Conservation (phyloP, 163 green algal species). For the Scenedesmus sp. region DNA sequence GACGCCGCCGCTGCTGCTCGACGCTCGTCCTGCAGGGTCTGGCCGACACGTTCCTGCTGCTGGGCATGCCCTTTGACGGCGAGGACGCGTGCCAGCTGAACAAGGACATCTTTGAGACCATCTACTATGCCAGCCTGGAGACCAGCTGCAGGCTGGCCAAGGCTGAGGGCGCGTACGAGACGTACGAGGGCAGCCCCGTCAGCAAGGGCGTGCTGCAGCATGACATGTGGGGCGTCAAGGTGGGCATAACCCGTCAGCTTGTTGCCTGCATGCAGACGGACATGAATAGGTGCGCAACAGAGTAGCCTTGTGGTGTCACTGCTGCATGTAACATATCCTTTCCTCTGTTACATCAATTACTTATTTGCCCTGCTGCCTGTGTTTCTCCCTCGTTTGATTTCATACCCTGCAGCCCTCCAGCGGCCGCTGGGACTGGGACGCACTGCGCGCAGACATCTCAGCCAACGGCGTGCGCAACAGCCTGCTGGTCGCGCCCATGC, state of each 20-base stretch:
- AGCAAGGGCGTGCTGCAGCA: conserved; percentile 95
- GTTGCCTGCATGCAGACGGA: too few relatives aligned
- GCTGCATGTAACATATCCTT: too few relatives aligned
- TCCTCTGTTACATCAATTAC: too few relatives aligned
- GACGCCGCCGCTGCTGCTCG: neutral
- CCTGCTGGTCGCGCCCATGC: conserved; percentile 98
- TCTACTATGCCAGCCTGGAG: conserved; percentile 95
- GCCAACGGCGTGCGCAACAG: conserved; percentile 97
- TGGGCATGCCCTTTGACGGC: conserved; percentile 98
- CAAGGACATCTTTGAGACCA: conserved; percentile 98
- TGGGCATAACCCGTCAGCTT: too few relatives aligned
- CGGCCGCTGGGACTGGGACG: conserved; percentile 92
- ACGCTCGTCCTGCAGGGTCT: too few relatives aligned
- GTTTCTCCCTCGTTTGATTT: too few relatives aligned
- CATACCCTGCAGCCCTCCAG: conserved; percentile 10
- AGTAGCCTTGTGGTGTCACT: neutral
- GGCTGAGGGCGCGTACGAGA: conserved; percentile 90
- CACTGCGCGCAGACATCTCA: conserved; percentile 84
- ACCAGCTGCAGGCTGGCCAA: conserved; percentile 90
- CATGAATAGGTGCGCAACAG: neutral
- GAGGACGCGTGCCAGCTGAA: conserved; percentile 94
- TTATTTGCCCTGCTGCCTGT: neutral
- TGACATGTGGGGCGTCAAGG: conserved; percentile 97
- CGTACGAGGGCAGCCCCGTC: conserved; percentile 94
- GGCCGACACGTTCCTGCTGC: conserved; percentile 98